Conservation (phyloP, 306 rosid genomes). For the Casuarina glauca region DNA sequence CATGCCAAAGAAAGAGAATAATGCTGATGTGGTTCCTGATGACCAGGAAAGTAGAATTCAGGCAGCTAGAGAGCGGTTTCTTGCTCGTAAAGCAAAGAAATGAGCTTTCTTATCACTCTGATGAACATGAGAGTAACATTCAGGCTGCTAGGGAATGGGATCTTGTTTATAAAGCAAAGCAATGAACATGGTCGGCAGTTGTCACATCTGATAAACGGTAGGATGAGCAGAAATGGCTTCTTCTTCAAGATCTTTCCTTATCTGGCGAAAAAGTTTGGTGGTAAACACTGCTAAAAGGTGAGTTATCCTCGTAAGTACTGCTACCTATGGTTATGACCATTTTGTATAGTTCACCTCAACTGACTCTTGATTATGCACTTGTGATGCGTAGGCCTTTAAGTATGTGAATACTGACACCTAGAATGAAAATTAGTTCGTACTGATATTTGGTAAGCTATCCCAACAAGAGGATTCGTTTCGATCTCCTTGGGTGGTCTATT, state of each 20-base stretch:
- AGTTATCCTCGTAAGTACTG: slow-evolving; percentile 1
- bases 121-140: slow-evolving; percentile 58
- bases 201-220: slow-evolving; percentile 16
- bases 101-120: slow-evolving; percentile 24
- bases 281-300: not conserved
- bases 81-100: slow-evolving; percentile 53
- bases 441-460: not conserved
- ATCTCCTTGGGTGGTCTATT: not conserved
- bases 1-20: slow-evolving; percentile 53
- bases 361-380: not conserved
- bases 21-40: slow-evolving; percentile 35
- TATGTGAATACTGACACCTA: not conserved
- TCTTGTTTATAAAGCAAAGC: slow-evolving; percentile 74
- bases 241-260: not conserved
- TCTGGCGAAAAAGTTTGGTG: not conserved
- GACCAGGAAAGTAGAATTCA: slow-evolving; percentile 53
- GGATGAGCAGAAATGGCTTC: not conserved
- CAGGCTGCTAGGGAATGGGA: slow-evolving; percentile 88
- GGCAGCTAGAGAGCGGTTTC: slow-evolving; percentile 58
- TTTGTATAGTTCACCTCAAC: not conserved
- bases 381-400: not conserved
- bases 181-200: slow-evolving; percentile 37
- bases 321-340: not conserved
- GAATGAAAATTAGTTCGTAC: not conserved
- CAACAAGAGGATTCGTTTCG: not conserved